Percentiles rank a stretch among this genome's conserved stretches.
phyloP scores from a whole-genome alignment of 345 rosid genomes.

The Raphanus sativus region DNA sequence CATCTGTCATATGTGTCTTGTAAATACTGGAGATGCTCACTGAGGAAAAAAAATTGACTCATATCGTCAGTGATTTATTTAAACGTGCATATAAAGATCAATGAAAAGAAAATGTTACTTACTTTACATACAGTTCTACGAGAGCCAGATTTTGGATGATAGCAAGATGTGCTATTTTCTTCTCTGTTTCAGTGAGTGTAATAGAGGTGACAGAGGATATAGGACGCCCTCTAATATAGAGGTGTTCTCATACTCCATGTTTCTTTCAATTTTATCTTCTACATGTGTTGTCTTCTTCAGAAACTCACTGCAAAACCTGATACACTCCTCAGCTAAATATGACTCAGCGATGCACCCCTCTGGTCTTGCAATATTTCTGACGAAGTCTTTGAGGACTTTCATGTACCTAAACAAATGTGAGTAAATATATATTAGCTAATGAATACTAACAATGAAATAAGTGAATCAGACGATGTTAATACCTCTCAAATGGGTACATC shows the following conservation, averaged over 20 bases:
- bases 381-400: not conserved
- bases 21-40: not conserved
- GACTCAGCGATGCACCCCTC: not conserved
- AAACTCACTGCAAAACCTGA: not conserved
- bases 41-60: no score
- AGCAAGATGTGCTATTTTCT: not conserved
- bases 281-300: not conserved
- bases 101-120: not conserved
- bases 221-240: not conserved
- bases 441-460: no score
- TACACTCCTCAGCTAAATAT: not conserved
- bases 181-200: not conserved
- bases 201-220: not conserved
- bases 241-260: not conserved
- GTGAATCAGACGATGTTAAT: not conserved
- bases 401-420: not conserved
- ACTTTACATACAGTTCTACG: not conserved
- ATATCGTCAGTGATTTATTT: no score
- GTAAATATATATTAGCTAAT: no score
- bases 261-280: not conserved
- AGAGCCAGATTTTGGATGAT: not conserved
- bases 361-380: not conserved
- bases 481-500: not conserved
- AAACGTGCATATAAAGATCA: no score
- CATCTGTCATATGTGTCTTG: not conserved